Evolutionary conservation across 768 basidiomycete genomes (phyloP).

Genomic region (Hygrocybe punicea): DNA sequence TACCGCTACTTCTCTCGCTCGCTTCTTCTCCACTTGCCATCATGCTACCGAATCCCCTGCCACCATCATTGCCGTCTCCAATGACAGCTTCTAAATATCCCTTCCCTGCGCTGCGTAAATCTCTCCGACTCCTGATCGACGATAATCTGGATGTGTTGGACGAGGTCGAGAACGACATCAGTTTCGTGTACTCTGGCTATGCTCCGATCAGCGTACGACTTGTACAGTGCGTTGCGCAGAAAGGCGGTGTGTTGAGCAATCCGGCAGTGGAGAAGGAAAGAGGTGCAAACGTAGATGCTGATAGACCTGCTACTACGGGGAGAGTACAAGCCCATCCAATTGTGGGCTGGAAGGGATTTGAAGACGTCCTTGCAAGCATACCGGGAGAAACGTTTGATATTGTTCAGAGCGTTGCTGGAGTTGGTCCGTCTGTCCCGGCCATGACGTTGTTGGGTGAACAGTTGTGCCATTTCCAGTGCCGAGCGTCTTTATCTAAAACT

Average conservation of each 20-base stretch:
- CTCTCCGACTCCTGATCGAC: constrained; percentile 88
- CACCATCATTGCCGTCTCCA: constrained; percentile 43
- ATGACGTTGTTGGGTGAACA: constrained; percentile 35
- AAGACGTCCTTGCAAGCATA: constrained; percentile 78
- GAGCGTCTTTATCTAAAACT: not conserved
- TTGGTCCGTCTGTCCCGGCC: constrained; percentile 23
- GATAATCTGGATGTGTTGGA: constrained; percentile 73
- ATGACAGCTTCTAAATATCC: constrained; percentile 58
- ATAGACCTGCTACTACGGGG: constrained; percentile 24
- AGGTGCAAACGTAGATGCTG: constrained; percentile 39
- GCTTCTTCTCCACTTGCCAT: constrained; percentile 64
- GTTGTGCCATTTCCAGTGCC: not conserved
- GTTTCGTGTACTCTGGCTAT: constrained; percentile 95
- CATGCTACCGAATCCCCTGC: constrained; percentile 65
- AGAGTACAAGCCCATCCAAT: constrained; percentile 87
- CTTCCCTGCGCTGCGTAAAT: constrained; percentile 71
- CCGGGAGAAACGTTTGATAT: constrained; percentile 88
- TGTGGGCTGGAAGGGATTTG: constrained; percentile 96
- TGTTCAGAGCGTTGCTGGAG: constrained; percentile 43
- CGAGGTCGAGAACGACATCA: constrained; percentile 89
- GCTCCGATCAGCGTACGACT: constrained; percentile 90
- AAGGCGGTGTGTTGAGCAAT: constrained; percentile 82
- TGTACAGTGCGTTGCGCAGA: constrained; percentile 91
- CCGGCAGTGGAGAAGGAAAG: constrained; percentile 54
- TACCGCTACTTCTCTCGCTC: constrained; percentile 66